Evolutionary conservation across 106 monocot species (phyloP), one percentile per base, ranked within the genome.

Genomic region (Amphibolis antarctica): DNA sequence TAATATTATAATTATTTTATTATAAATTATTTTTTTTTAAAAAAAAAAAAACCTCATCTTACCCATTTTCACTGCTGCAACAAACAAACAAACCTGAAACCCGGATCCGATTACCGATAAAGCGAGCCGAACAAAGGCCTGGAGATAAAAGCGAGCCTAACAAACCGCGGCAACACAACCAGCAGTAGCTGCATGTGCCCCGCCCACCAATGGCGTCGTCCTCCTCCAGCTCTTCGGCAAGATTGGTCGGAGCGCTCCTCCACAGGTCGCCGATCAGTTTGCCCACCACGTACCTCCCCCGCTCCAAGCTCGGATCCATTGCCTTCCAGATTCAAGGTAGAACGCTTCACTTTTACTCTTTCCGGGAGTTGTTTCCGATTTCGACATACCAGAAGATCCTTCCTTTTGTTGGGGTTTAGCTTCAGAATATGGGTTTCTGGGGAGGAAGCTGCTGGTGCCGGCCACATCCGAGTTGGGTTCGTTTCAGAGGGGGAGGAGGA

Each of bases 231-330:
- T 67, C 67, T 1, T 69, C 69, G 4, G 69, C 15, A 29, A 57
- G 58, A 44, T 25, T 43, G 44, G 21, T 69, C 7, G 59, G 69
- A 59, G 69, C 46, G 27, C 47, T 69, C 5, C 69, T 69, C 69
- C 69, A 59, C 12, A 57, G 46, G 25, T 57, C 46, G 9, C 7
- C 67, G 4, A 56, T n/a, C 44, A 57, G 69, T 9, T 36, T 59
- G 24, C 47, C 69, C 45, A 42, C 55, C 55, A 13, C 63, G 5
- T 24, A 45, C 63, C 20, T 46, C 46, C 63, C 13, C 17, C 45
- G 13, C 45, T 12, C 25, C 46, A 17, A 47, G 1, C 12, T 5
- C 46, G 10, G 20, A 3, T 63, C 26, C 44, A 10, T 63, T 24
- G 45, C 4, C 27, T 51, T 65, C 65, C 48, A 15, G 29, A 29